These are phyloP conservation scores for Loxodes magnus DNA, from an alignment of 73 alveolate genomes.

Conservation along the genomic window DNA sequence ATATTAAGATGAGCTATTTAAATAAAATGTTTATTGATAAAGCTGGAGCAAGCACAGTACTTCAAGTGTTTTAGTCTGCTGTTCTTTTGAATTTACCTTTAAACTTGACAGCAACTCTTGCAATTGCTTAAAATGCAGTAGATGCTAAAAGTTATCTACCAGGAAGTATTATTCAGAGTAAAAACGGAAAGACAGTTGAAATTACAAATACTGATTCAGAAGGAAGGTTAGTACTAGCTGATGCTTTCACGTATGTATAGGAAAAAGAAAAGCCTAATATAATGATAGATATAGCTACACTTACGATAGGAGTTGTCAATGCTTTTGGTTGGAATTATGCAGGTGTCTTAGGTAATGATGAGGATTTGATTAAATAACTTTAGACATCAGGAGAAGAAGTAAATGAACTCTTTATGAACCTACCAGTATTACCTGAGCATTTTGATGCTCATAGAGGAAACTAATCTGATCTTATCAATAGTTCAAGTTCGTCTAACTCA, in stretches of 20 bases:
- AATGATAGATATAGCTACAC: slow-evolving; percentile 57
- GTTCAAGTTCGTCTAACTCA: slow-evolving; percentile 50
- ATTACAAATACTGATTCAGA: slow-evolving; percentile 39
- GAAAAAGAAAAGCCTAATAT: slow-evolving; percentile 37
- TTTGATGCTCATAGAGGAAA: slow-evolving; percentile 49
- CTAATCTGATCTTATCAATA: slow-evolving; percentile 18
- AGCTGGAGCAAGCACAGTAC: slow-evolving; percentile 71
- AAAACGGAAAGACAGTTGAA: slow-evolving; percentile 74
- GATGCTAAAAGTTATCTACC: slow-evolving; percentile 58
- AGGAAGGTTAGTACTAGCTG: slow-evolving; percentile 58
- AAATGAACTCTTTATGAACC: slow-evolving; percentile 51
- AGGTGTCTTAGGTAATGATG: slow-evolving; percentile 58
- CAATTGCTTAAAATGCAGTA: slow-evolving; percentile 75
- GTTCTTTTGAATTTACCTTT: slow-evolving; percentile 41
- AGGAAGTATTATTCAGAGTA: slow-evolving; percentile 47
- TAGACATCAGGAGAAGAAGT: slow-evolving; percentile 41
- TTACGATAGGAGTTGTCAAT: slow-evolving; percentile 68
- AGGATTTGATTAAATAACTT: slow-evolving; percentile 31
- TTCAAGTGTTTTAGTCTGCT: slow-evolving; percentile 66
- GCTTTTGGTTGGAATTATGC: slow-evolving; percentile 67
- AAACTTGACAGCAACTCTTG: slow-evolving; percentile 62
- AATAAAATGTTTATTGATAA: slow-evolving; percentile 76
- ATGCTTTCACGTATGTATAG: slow-evolving; percentile 63
- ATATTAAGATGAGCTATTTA: slow-evolving; percentile 53
- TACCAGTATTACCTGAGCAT: slow-evolving; percentile 67